These are phyloP conservation scores for Trichoderma erinaceum DNA, from an alignment of 495 filamentous ascomycete species.

Conservation along the genomic window DNA sequence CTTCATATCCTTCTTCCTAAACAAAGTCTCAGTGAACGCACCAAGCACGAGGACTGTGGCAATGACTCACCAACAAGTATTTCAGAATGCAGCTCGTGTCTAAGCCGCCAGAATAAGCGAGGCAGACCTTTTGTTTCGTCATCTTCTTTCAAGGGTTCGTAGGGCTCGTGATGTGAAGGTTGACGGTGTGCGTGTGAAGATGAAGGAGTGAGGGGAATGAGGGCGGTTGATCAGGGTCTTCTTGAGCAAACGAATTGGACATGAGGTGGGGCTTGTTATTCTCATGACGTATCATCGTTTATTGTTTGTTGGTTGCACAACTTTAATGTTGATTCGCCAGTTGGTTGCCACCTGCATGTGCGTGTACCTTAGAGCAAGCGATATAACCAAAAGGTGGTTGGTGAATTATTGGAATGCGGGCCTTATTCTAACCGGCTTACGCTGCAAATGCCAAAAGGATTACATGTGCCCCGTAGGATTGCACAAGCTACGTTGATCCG, in stretches of 20 bases:
- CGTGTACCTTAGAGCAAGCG: background rate
- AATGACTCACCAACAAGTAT: constrained; percentile 57
- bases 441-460: background rate
- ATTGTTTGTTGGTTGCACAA: background rate
- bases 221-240: background rate
- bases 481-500: background rate
- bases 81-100: constrained; percentile 54
- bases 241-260: background rate
- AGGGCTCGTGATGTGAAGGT: background rate
- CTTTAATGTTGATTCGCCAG: background rate
- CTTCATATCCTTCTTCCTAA: constrained; percentile 14
- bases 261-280: background rate
- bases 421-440: background rate
- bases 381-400: background rate
- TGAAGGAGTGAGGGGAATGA: background rate
- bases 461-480: background rate
- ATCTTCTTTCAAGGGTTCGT: background rate
- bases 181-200: background rate
- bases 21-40: background rate
- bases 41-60: constrained; percentile 16
- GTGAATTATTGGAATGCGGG: background rate
- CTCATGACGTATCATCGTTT: background rate
- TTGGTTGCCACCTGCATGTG: background rate
- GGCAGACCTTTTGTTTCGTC: constrained; percentile 6
- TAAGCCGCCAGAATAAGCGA: constrained; percentile 44